Evolutionary conservation across 345 rosid species (phyloP).

Genomic region (Citrus reticulata): DNA sequence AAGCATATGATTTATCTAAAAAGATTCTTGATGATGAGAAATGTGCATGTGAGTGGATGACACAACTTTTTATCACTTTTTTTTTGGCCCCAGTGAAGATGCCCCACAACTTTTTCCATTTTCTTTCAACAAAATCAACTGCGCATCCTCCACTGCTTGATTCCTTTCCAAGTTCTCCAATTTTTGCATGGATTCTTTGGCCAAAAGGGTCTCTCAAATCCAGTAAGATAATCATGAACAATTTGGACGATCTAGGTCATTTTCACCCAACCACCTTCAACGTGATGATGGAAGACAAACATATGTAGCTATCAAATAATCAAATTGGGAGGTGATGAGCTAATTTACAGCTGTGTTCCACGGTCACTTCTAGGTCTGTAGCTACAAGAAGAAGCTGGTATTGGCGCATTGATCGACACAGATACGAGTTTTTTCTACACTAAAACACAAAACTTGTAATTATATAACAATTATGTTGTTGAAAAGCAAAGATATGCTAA

Average conservation of each 20-base stretch:
- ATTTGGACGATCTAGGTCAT: background rate
- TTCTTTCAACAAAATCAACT: background rate
- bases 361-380: background rate
- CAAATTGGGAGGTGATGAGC: background rate
- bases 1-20: background rate
- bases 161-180: background rate
- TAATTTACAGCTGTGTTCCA: conserved; percentile 1
- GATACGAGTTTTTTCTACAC: too few species aligned
- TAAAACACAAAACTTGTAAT: too few species aligned
- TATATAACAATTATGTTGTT: too few species aligned
- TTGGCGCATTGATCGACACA: too few species aligned
- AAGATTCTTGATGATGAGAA: background rate
- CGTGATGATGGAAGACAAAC: background rate
- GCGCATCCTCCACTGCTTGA: background rate
- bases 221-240: background rate
- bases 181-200: background rate
- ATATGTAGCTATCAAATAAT: background rate
- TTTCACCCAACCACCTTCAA: background rate
- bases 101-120: background rate
- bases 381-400: background rate
- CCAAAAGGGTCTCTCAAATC: background rate
- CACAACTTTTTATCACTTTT: background rate
- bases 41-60: conserved; percentile 11
- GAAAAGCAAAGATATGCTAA: too few species aligned
- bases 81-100: background rate